A percentile compares a stretch with the other conserved stretches of the same genome.
phyloP scores from a whole-genome alignment of 371 early-diverging fungal species.

The Ordospora pajunii region DNA sequence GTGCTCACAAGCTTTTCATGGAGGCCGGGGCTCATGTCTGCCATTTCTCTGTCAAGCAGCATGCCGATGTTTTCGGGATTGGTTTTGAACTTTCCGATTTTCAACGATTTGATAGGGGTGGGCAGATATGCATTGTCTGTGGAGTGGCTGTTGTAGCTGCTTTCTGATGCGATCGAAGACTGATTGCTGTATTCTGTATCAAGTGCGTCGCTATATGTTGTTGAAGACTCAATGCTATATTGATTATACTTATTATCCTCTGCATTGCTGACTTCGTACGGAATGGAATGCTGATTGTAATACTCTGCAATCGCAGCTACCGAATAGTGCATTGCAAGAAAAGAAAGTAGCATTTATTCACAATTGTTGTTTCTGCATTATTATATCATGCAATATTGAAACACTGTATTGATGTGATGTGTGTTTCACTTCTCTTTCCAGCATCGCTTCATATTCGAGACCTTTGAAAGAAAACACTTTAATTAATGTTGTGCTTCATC shows the following conservation, averaged over 20 bases:
- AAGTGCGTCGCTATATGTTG: neutral
- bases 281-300: neutral
- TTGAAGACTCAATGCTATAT: neutral
- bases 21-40: constrained; percentile 51
- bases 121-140: neutral
- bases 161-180: too few species aligned
- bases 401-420: neutral
- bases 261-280: neutral
- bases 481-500: too few species aligned
- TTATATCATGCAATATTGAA: neutral
- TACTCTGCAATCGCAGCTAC: neutral
- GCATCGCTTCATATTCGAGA: too few species aligned
- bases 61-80: constrained; percentile 22
- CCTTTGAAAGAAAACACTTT: too few species aligned
- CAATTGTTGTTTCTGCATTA: neutral
- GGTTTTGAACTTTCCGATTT: constrained; percentile 32
- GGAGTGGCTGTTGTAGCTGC: neutral
- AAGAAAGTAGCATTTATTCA: neutral
- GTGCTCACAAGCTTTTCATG: constrained; percentile 33
- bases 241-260: neutral
- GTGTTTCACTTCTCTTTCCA: neutral
- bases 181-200: neutral
- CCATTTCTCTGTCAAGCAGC: constrained; percentile 42
- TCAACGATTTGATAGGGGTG: constrained; percentile 17
- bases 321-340: neutral